Conservation (phyloP, 805 yeast species). For the Torulaspora microellipsoides region DNA sequence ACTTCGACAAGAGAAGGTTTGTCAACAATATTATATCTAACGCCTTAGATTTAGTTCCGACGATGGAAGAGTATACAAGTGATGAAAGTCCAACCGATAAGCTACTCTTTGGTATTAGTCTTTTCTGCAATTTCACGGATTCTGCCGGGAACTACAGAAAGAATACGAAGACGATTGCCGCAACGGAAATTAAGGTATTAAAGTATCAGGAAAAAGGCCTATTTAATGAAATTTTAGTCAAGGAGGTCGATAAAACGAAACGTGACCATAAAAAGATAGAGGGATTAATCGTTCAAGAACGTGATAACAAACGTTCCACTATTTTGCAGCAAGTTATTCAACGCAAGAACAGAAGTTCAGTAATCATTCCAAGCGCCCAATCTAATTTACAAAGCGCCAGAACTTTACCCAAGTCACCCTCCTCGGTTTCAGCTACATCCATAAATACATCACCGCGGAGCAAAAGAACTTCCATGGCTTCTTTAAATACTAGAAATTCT, state of each 20-base stretch:
- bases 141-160: constrained; percentile 23
- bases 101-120: constrained; percentile 16
- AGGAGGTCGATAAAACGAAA: constrained; percentile 48
- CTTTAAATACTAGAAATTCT: constrained; percentile 20
- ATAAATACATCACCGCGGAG: constrained; percentile 9
- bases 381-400: not conserved
- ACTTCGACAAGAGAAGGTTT: constrained; percentile 80
- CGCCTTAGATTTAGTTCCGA: constrained; percentile 42
- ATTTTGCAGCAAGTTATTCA: constrained; percentile 29
- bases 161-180: constrained; percentile 40
- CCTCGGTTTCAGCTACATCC: constrained; percentile 8
- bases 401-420: not conserved
- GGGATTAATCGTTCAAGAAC: constrained; percentile 35
- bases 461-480: constrained; percentile 27
- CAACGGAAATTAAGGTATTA: constrained; percentile 40
- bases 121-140: constrained; percentile 30
- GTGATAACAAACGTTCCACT: constrained; percentile 33
- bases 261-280: constrained; percentile 49
- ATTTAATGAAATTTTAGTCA: constrained; percentile 43
- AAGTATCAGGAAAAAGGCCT: constrained; percentile 37
- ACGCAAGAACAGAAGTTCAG: constrained; percentile 20
- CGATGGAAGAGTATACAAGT: constrained; percentile 9
- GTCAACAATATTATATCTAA: constrained; percentile 57
- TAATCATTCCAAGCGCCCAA: constrained; percentile 12
- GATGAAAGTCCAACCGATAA: constrained; percentile 5